Conservation (phyloP, 768 basidiomycete genomes). For the Boletellus ananas region DNA sequence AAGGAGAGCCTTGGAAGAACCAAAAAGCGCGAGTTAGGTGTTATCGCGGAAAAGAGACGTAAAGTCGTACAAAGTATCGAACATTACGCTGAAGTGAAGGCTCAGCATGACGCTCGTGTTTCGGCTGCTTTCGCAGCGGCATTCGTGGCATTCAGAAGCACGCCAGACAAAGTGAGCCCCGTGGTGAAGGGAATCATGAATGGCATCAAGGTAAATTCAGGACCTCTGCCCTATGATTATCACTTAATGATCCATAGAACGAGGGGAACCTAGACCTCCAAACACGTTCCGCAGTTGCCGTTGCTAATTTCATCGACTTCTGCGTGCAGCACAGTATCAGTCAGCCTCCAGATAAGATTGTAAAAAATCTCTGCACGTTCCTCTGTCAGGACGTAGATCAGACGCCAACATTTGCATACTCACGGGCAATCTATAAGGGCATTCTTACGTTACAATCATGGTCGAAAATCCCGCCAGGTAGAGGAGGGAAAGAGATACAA, state of each 20-base stretch:
- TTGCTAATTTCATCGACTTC: conserved; percentile 85
- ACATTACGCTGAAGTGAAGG: conserved; percentile 77
- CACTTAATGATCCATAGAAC: conserved; percentile 43
- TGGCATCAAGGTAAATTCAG: conserved; percentile 76
- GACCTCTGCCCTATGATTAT: not conserved
- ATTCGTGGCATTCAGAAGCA: conserved; percentile 78
- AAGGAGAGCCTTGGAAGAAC: conserved; percentile 70
- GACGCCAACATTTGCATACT: conserved; percentile 83
- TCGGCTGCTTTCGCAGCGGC: conserved; percentile 89
- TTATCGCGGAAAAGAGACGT: conserved; percentile 71
- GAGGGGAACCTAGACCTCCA: conserved; percentile 91
- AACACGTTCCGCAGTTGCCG: conserved; percentile 78
- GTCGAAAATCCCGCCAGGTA: conserved; percentile 34
- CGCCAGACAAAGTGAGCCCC: conserved; percentile 92
- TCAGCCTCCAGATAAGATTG: conserved; percentile 92
- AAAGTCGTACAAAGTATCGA: conserved; percentile 70
- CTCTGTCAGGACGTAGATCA: conserved; percentile 87
- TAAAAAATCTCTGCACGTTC: conserved; percentile 96
- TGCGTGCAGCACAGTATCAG: conserved; percentile 68
- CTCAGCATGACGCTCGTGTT: conserved; percentile 81
- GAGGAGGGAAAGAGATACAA: conserved; percentile 36
- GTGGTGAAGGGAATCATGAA: conserved; percentile 98
- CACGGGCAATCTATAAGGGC: conserved; percentile 58
- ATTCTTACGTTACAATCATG: conserved; percentile 70
- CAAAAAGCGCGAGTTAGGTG: conserved; percentile 70